Evolutionary conservation across 2,329 filamentous ascomycete genomes (phyloP).

Genomic region (Cladosporium halotolerans): DNA sequence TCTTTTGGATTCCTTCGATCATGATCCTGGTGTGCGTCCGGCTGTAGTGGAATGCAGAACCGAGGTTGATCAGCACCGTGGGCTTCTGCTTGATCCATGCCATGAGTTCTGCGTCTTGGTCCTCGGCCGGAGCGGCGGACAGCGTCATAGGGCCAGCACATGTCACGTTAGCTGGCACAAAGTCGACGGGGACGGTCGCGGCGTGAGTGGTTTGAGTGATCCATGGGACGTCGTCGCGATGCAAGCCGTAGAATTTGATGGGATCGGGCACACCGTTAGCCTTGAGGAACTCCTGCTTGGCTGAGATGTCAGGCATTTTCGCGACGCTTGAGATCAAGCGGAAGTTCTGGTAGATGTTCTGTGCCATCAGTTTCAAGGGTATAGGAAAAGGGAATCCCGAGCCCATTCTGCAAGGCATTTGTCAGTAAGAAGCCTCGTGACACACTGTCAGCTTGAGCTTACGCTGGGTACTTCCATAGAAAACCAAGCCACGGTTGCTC

Average conservation of each 20-base stretch:
- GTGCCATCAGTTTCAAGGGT: neutral
- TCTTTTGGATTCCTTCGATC: neutral
- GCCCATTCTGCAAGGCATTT: neutral
- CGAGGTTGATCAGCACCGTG: constrained; percentile 5
- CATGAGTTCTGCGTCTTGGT: constrained; percentile 6
- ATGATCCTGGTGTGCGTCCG: neutral
- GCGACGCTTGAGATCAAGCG: neutral
- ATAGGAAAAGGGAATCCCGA: constrained; percentile 6
- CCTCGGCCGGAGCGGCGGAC: neutral
- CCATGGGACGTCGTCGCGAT: constrained; percentile 4
- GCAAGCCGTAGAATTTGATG: constrained; percentile 9
- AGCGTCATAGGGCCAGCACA: constrained; percentile 1
- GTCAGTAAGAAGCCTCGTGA: neutral
- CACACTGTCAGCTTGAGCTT: neutral
- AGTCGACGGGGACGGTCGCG: constrained; percentile 1
- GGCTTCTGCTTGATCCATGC: neutral
- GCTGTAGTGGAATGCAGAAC: constrained; percentile 4
- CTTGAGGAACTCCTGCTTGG: constrained; percentile 1
- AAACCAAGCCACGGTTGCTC: constrained; percentile 4
- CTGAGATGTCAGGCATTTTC: constrained; percentile 2
- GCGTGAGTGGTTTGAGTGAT: constrained; percentile 5
- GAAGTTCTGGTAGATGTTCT: constrained; percentile 7
- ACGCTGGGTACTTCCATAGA: constrained; percentile 9
- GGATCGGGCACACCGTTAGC: constrained; percentile 1
- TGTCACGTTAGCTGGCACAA: constrained; percentile 1